phyloP scores from a whole-genome alignment of 768 basidiomycete genomes.

The Suillus tomentosus region DNA sequence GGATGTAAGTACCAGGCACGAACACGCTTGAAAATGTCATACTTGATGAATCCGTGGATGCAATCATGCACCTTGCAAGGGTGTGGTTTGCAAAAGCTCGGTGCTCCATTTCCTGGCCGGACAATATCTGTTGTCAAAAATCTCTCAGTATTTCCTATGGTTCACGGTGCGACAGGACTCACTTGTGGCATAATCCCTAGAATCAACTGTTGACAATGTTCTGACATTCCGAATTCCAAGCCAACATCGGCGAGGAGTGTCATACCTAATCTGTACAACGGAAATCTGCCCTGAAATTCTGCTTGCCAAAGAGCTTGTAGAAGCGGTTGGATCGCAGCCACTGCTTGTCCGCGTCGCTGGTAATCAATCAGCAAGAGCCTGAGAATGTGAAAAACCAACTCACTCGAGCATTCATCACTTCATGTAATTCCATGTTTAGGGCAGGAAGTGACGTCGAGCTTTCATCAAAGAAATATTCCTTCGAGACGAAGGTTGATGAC shows the following conservation, averaged over 20 bases:
- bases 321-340: slow-evolving; percentile 63
- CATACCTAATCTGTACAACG: slow-evolving; percentile 66
- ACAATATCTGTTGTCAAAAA: slow-evolving; percentile 53
- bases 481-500: slow-evolving; percentile 51
- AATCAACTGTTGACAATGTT: slow-evolving; percentile 61
- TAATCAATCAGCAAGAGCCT: slow-evolving; percentile 13
- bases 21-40: slow-evolving; percentile 20
- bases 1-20: slow-evolving; percentile 5
- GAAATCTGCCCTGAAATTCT: slow-evolving; percentile 72
- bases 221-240: slow-evolving; percentile 75
- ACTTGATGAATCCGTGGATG: slow-evolving; percentile 52
- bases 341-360: slow-evolving; percentile 66
- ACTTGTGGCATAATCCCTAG: slow-evolving; percentile 87
- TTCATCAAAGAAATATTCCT: slow-evolving; percentile 57
- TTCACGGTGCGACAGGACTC: slow-evolving; percentile 16
- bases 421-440: slow-evolving; percentile 44
- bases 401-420: slow-evolving; percentile 43
- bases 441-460: slow-evolving; percentile 34
- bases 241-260: slow-evolving; percentile 78
- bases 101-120: slow-evolving; percentile 73
- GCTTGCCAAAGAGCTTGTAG: slow-evolving; percentile 77
- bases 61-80: slow-evolving; percentile 73
- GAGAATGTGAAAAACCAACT: slow-evolving; percentile 28
- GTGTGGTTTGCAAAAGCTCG: slow-evolving; percentile 75
- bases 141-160: background rate